Conservation (phyloP, 176 grass and related monocot species). For the Eleusine indica region DNA sequence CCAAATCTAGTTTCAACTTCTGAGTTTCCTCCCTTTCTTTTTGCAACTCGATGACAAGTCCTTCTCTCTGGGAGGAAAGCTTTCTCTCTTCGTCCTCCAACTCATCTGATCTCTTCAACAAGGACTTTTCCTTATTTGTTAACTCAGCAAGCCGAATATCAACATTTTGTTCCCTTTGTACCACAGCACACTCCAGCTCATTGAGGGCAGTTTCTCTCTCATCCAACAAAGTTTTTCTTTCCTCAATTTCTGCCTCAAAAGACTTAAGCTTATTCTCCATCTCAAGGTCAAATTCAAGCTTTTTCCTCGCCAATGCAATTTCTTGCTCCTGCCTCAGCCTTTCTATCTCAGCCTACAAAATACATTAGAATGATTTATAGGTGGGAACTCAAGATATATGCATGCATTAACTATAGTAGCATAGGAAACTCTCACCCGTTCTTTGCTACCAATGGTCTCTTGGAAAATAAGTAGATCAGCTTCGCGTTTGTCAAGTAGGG, state of each 20-base stretch:
- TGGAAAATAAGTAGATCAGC: conserved; percentile 77
- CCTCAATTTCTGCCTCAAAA: conserved; percentile 60
- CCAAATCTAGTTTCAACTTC: conserved; percentile 66
- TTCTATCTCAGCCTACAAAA: conserved; percentile 74
- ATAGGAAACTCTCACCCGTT: conserved; percentile 53
- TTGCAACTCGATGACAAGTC: conserved; percentile 30
- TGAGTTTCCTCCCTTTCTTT: conserved; percentile 63
- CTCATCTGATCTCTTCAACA: conserved; percentile 55
- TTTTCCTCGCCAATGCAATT: conserved; percentile 54
- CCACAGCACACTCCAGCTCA: conserved; percentile 44
- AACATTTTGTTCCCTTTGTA: conserved; percentile 47
- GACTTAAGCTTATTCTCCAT: conserved; percentile 51
- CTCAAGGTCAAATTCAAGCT: conserved; percentile 66
- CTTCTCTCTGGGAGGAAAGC: conserved; percentile 44
- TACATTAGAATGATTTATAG: conserved; percentile 24
- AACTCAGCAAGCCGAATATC: conserved; percentile 49
- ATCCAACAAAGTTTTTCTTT: conserved; percentile 45
- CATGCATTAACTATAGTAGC: conserved; percentile 14
- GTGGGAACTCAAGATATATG: conserved; percentile 13
- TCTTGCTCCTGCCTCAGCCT: conserved; percentile 65
- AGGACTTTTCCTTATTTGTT: conserved; percentile 58
- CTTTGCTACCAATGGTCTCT: conserved; percentile 78
- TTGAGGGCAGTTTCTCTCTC: conserved; percentile 56
- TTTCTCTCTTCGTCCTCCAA: conserved; percentile 58
- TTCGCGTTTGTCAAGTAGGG: conserved; percentile 75